phyloP scores from a whole-genome alignment of 2,329 filamentous ascomycete genomes.

The Rutstroemia sp. region DNA sequence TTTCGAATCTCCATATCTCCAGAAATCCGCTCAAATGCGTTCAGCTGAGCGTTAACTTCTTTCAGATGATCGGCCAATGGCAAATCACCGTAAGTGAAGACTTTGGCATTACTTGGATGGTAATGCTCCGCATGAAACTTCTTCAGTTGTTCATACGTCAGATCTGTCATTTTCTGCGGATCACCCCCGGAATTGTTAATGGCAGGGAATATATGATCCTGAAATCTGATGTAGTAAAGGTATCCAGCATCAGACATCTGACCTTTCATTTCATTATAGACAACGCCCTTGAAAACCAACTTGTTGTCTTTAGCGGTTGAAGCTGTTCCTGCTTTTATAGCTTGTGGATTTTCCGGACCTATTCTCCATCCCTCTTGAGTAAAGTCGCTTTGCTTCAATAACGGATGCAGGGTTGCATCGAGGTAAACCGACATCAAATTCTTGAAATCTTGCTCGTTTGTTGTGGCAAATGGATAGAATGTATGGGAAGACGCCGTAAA shows the following conservation, averaged over 20 bases:
- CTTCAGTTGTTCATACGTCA: constrained; percentile 84
- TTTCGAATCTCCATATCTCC: constrained; percentile 67
- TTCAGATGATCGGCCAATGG: constrained; percentile 72
- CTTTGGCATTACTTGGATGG: constrained; percentile 93
- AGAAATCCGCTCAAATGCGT: constrained; percentile 62
- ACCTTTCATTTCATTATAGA: constrained; percentile 99
- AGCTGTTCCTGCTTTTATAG: constrained; percentile 36
- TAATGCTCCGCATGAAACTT: constrained; percentile 90
- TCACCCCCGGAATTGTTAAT: constrained; percentile 97
- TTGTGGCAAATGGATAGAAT: constrained; percentile 96
- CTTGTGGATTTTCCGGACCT: constrained; percentile 75
- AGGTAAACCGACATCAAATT: constrained; percentile 96
- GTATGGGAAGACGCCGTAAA: constrained; percentile 96
- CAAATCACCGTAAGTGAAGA: constrained; percentile 94
- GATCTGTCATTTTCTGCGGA: constrained; percentile 89
- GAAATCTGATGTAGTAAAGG: constrained; percentile 89
- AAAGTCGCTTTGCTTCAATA: constrained; percentile 87
- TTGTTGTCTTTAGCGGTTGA: constrained; percentile 50
- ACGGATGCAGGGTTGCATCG: constrained; percentile 83
- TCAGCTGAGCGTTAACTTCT: constrained; percentile 69
- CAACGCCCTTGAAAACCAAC: constrained; percentile 92
- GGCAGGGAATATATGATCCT: constrained; percentile 87
- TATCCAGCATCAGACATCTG: constrained; percentile 98
- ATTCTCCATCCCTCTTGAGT: constrained; percentile 96
- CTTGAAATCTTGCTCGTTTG: constrained; percentile 88